Evolutionary conservation across 2,329 filamentous ascomycete genomes (phyloP).

Genomic region (Fusarium xyrophilum): DNA sequence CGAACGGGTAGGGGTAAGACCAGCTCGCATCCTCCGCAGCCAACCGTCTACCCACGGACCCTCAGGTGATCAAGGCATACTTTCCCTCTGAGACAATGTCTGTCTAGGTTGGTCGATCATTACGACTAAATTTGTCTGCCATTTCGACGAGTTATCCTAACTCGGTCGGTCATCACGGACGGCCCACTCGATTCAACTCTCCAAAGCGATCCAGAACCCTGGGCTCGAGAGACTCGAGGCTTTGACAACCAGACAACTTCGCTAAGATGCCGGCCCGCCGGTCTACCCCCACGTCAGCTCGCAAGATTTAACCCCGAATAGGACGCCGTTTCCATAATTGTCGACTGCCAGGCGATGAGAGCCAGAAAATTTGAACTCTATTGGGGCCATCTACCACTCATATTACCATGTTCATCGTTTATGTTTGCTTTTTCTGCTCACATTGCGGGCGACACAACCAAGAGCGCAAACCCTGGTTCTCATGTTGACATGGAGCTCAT

Average conservation of each 20-base stretch:
- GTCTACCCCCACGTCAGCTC: constrained; percentile 27
- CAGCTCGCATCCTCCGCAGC: constrained; percentile 35
- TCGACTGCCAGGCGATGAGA: constrained; percentile 11
- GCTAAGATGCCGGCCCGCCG: constrained; percentile 1
- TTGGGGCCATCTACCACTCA: constrained; percentile 6
- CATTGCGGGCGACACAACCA: constrained; percentile 22
- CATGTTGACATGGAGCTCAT: constrained; percentile 6
- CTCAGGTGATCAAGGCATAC: constrained; percentile 32
- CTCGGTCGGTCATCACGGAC: constrained; percentile 25
- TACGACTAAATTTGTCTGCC: constrained; percentile 22
- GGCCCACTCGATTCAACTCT: constrained; percentile 8
- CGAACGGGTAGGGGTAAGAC: constrained; percentile 29
- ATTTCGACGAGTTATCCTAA: constrained; percentile 10
- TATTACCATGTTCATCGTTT: constrained; percentile 4
- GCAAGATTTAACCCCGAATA: constrained; percentile 20
- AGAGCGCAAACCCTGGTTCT: constrained; percentile 25
- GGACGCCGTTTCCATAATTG: constrained; percentile 7
- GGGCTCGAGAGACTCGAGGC: background rate
- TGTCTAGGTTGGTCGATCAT: constrained; percentile 39
- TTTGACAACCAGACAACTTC: background rate
- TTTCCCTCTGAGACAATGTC: constrained; percentile 35
- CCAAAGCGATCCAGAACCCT: background rate
- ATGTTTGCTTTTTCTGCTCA: constrained; percentile 28
- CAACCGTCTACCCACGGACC: constrained; percentile 36
- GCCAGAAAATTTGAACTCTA: background rate